These are phyloP conservation scores for Trametes versicolor DNA, from an alignment of 1,284 basidiomycete species.

Conservation along the genomic window DNA sequence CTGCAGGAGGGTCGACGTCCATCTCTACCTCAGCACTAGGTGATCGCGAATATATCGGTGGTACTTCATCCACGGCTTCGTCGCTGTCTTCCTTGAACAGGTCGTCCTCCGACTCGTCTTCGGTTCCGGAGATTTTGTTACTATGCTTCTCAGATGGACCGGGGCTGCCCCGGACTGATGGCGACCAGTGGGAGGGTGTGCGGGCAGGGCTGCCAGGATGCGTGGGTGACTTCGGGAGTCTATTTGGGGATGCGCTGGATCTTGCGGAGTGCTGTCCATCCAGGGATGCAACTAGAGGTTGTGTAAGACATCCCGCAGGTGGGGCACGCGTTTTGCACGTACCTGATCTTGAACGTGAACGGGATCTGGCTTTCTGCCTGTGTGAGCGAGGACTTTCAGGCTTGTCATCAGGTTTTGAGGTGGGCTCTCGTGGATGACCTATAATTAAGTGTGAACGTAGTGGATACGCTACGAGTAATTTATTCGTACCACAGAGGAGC, in stretches of 20 bases:
- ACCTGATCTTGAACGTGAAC: constrained; percentile 6
- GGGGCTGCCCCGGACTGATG: constrained; percentile 23
- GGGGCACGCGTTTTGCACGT: background rate
- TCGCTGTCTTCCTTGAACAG: background rate
- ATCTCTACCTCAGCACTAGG: background rate
- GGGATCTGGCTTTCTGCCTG: background rate
- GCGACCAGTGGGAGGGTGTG: constrained; percentile 33
- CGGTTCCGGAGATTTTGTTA: constrained; percentile 15
- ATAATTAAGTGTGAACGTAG: background rate
- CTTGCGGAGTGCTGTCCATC: background rate
- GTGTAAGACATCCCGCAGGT: background rate
- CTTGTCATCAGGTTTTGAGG: background rate
- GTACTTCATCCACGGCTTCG: background rate
- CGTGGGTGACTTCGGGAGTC: background rate
- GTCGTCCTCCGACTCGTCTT: constrained; percentile 20
- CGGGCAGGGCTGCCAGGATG: constrained; percentile 10
- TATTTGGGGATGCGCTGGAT: background rate
- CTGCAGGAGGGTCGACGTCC: background rate
- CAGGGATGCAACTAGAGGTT: background rate
- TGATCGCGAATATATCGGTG: too few relatives aligned
- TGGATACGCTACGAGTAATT: too few relatives aligned
- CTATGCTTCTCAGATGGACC: too few relatives aligned
- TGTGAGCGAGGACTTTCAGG: background rate
- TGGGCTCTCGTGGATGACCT: background rate
- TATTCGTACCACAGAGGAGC: constrained; percentile 21